Percentiles rank a stretch among this genome's conserved stretches.
phyloP scores from a whole-genome alignment of 225 moss, liverwort and hornwort species.

The Straminergon stramineum region DNA sequence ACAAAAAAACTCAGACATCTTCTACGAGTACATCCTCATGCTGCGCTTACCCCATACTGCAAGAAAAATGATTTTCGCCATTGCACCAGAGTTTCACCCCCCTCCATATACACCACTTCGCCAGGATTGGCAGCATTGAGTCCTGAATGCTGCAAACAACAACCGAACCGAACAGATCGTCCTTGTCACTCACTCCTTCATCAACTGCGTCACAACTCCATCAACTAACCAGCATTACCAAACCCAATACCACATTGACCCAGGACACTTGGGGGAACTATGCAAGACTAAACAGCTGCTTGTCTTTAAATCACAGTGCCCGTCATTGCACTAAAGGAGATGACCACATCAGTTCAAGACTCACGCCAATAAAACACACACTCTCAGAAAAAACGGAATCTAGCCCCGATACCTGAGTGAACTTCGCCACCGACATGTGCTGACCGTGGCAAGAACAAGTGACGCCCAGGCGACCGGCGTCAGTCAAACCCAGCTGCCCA shows the following conservation, averaged over 20 bases:
- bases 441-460: conserved; percentile 70
- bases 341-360: neutral
- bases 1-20: neutral
- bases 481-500: conserved; percentile 70
- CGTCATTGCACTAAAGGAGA: neutral
- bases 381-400: neutral
- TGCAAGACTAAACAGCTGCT: neutral
- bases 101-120: conserved; percentile 49
- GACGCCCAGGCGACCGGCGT: conserved; percentile 73
- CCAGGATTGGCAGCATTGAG: conserved; percentile 66
- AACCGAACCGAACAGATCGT: neutral
- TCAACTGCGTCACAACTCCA: neutral
- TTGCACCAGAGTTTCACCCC: conserved; percentile 68
- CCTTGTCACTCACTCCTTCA: neutral
- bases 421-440: conserved; percentile 81
- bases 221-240: neutral
- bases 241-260: neutral
- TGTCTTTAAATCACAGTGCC: neutral
- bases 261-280: neutral
- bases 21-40: neutral
- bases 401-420: conserved; percentile 54
- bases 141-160: conserved; percentile 64
- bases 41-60: conserved; percentile 48
- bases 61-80: conserved; percentile 74
- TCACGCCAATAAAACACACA: neutral